A percentile compares a stretch with the other conserved stretches of the same genome.
These are phyloP conservation scores for Xylaria telfairii DNA, from an alignment of 495 filamentous ascomycete species.

Conservation along the genomic window DNA sequence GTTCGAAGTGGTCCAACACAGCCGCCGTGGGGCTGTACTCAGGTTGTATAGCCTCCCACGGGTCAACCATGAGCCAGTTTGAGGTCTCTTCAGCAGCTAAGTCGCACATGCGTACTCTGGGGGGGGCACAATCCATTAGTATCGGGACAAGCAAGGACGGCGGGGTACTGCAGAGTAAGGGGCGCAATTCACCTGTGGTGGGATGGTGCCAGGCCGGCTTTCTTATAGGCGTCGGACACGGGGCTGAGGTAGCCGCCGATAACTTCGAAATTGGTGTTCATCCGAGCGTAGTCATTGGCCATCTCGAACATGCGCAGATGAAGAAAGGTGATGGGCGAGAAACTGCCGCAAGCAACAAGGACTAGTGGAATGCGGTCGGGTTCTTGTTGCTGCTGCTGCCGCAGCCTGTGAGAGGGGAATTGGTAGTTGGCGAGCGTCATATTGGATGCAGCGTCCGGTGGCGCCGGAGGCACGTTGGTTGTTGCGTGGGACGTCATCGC, in stretches of 20 bases:
- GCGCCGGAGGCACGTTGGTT: constrained; percentile 11
- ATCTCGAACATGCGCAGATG: constrained; percentile 92
- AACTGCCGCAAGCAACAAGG: constrained; percentile 89
- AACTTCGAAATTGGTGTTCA: constrained; percentile 85
- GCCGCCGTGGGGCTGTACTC: constrained; percentile 87
- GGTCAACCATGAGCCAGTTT: constrained; percentile 86
- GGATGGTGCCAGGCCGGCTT: constrained; percentile 80
- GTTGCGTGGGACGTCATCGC: constrained; percentile 26
- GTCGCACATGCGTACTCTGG: constrained; percentile 68
- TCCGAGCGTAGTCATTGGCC: constrained; percentile 46
- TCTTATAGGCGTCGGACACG: constrained; percentile 84
- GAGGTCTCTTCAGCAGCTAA: constrained; percentile 78
- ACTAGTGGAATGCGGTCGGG: constrained; percentile 77
- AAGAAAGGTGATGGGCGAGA: constrained; percentile 84
- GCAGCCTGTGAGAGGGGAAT: constrained; percentile 75
- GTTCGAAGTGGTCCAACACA: constrained; percentile 86
- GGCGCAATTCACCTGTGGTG: constrained; percentile 65
- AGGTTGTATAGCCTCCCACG: constrained; percentile 64
- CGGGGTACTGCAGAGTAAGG: not conserved
- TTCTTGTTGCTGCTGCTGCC: constrained; percentile 70
- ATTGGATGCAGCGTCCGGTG: constrained; percentile 32
- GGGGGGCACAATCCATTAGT: constrained; percentile 6
- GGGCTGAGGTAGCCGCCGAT: constrained; percentile 82
- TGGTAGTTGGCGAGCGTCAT: constrained; percentile 61
- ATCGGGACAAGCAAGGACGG: constrained; percentile 4